phyloP scores from a whole-genome alignment of 345 rosid species.

The Xanthoceras sorbifolium region DNA sequence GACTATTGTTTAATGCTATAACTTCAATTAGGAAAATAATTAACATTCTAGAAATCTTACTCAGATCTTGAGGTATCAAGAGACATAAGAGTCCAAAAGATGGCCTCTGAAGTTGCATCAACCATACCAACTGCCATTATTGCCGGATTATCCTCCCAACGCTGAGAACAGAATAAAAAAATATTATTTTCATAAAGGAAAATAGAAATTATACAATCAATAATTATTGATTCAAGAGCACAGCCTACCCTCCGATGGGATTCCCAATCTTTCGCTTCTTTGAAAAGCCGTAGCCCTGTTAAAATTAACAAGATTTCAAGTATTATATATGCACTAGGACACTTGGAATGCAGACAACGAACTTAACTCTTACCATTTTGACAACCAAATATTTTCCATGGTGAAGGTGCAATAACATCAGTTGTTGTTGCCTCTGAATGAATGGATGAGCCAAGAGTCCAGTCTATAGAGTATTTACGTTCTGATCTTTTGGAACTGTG shows the following conservation, averaged over 20 bases:
- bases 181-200: neutral
- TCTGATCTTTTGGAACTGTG: conserved; percentile 45
- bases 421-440: conserved; percentile 55
- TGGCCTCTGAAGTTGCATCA: conserved; percentile 80
- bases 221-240: neutral
- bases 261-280: conserved; percentile 84
- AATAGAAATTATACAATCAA: neutral
- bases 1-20: neutral
- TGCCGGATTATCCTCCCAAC: conserved; percentile 93
- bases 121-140: conserved; percentile 93
- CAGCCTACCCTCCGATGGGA: conserved; percentile 55
- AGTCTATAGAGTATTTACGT: conserved; percentile 51
- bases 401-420: conserved; percentile 89
- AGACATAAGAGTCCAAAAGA: conserved; percentile 78
- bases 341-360: neutral
- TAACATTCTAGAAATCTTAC: conserved; percentile 49
- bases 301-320: conserved; percentile 16
- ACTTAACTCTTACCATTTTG: conserved; percentile 61
- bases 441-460: conserved; percentile 48
- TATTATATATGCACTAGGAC: conserved; percentile 8
- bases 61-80: conserved; percentile 82
- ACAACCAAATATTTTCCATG: conserved; percentile 96
- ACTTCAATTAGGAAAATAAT: neutral
- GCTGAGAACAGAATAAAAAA: conserved; percentile 39
- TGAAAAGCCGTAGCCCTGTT: conserved; percentile 86